A percentile compares a stretch with the other conserved stretches of the same genome.
Evolutionary conservation across 768 basidiomycete species (phyloP).

Genomic region (Solioccasus polychromus): DNA sequence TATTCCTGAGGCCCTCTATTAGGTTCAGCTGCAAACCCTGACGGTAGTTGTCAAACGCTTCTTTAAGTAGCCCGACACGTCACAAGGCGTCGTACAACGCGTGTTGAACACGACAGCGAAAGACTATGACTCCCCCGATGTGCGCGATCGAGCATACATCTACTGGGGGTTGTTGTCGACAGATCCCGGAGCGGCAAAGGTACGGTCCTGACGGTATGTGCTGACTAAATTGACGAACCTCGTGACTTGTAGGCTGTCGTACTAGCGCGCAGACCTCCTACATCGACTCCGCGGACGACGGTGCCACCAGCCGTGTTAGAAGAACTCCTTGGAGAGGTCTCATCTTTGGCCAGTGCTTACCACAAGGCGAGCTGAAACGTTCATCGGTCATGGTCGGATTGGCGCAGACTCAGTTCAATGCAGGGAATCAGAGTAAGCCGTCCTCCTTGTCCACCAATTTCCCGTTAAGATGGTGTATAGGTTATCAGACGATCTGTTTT

Average conservation of each 20-base stretch:
- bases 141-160: conserved; percentile 95
- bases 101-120: conserved; percentile 93
- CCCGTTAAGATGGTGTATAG: conserved; percentile 28
- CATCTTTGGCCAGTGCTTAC: conserved; percentile 89
- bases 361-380: conserved; percentile 97
- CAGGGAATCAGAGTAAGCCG: conserved; percentile 57
- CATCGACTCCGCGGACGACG: conserved; percentile 87
- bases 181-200: conserved; percentile 96
- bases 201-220: conserved; percentile 25
- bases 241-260: conserved; percentile 65
- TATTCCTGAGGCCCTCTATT: neutral
- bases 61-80: conserved; percentile 89
- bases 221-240: neutral
- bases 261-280: conserved; percentile 87
- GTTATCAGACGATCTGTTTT: conserved; percentile 65
- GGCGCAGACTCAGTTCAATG: conserved; percentile 76
- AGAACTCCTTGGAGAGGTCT: conserved; percentile 88
- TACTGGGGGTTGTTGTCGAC: conserved; percentile 96
- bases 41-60: conserved; percentile 97
- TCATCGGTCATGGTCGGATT: conserved; percentile 88
- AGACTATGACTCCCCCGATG: conserved; percentile 95
- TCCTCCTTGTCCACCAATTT: conserved; percentile 1
- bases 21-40: conserved; percentile 78
- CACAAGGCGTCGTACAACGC: conserved; percentile 90
- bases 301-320: conserved; percentile 86